Percentiles rank a stretch among this genome's conserved stretches.
Conservation (phyloP, 495 filamentous ascomycete species). For the Parachaetomium inaequale region DNA sequence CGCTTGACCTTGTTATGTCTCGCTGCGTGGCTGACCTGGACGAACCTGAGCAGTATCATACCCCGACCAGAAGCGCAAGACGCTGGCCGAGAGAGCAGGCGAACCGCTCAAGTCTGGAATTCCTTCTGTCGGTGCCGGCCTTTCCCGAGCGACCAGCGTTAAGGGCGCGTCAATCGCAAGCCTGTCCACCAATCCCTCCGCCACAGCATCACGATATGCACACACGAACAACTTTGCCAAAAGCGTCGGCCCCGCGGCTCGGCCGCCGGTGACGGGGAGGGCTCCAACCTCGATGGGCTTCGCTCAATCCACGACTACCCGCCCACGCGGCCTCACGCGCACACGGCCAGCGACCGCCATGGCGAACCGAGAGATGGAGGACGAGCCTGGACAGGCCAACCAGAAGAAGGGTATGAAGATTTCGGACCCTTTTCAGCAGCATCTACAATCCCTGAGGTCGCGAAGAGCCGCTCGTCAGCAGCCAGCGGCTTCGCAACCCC, state of each 20-base stretch:
- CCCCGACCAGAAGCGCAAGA: slow-evolving; percentile 57
- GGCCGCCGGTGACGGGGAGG: slow-evolving; percentile 47
- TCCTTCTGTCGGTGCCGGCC: slow-evolving; percentile 12
- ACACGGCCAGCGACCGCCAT: slow-evolving; percentile 59
- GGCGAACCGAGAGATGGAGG: slow-evolving; percentile 49
- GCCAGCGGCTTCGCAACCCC: slow-evolving; percentile 19
- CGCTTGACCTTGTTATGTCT: background rate
- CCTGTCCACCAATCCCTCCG: background rate
- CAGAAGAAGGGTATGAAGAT: slow-evolving; percentile 67
- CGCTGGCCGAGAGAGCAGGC: slow-evolving; percentile 54
- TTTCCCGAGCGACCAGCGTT: slow-evolving; percentile 1
- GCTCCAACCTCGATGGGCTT: slow-evolving; percentile 46
- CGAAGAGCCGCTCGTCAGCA: slow-evolving; percentile 30
- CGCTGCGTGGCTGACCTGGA: slow-evolving; percentile 19
- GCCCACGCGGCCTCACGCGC: slow-evolving; percentile 34
- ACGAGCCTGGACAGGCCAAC: slow-evolving; percentile 35
- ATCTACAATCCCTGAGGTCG: slow-evolving; percentile 25
- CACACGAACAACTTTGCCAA: slow-evolving; percentile 47
- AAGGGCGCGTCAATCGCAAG: slow-evolving; percentile 27
- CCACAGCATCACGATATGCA: slow-evolving; percentile 29
- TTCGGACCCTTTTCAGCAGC: slow-evolving; percentile 24
- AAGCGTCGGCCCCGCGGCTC: slow-evolving; percentile 53
- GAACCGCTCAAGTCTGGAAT: slow-evolving; percentile 40
- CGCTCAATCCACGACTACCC: slow-evolving; percentile 41
- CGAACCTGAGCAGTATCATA: slow-evolving; percentile 33